phyloP scores from a whole-genome alignment of 1,284 basidiomycete species.

The Pseudozyma tsukubaensis region DNA sequence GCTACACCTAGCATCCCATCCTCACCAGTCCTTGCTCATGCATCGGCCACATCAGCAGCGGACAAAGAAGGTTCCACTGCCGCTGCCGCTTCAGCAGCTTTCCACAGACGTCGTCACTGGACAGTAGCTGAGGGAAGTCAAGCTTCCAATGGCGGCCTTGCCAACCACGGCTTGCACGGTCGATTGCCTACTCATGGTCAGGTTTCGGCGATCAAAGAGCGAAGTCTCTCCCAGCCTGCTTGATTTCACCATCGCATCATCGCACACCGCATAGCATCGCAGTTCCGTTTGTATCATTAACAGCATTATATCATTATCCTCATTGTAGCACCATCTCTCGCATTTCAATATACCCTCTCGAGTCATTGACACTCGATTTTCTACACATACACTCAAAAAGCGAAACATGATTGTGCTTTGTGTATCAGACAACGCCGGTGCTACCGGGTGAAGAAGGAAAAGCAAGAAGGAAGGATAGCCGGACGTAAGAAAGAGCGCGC shows the following conservation, averaged over 20 bases:
- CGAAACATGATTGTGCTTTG: neutral
- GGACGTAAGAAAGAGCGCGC: too few species aligned
- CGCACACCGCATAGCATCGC: neutral
- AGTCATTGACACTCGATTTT: neutral
- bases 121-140: slow-evolving; percentile 38
- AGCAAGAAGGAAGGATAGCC: too few species aligned
- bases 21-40: slow-evolving; percentile 17
- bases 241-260: neutral
- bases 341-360: too few species aligned
- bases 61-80: too few species aligned
- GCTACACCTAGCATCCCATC: slow-evolving; percentile 15
- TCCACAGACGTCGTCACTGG: slow-evolving; percentile 34
- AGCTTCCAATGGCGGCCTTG: slow-evolving; percentile 19
- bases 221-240: slow-evolving; percentile 29
- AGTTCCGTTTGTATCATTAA: slow-evolving; percentile 4
- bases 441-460: too few species aligned
- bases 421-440: too few species aligned
- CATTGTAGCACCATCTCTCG: slow-evolving; percentile 19
- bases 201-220: slow-evolving; percentile 14
- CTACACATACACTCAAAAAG: neutral
- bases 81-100: too few species aligned
- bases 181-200: slow-evolving; percentile 4
- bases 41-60: slow-evolving; percentile 10
- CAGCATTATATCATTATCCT: neutral
- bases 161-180: slow-evolving; percentile 13